Conservation (phyloP, 768 basidiomycete genomes). For the Scleroderma bovista region DNA sequence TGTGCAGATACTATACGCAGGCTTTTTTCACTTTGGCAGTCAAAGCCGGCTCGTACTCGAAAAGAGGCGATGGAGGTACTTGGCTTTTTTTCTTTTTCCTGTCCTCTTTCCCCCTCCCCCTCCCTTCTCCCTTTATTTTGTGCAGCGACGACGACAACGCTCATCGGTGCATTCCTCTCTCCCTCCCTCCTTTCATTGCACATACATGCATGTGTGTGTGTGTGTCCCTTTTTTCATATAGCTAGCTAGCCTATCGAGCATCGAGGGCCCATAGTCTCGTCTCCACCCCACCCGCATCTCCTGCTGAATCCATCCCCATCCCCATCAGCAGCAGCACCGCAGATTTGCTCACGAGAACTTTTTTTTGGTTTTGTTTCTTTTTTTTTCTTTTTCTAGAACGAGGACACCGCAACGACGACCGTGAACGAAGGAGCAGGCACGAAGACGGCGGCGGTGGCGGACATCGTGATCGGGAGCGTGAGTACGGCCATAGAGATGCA, state of each 20-base stretch:
- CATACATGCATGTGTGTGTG: too few species aligned
- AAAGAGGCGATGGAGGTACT: slow-evolving; percentile 30
- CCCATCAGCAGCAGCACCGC: slow-evolving; percentile 29
- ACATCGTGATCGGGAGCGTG: background rate
- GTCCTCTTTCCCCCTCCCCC: too few species aligned
- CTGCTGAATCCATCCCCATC: slow-evolving; percentile 22
- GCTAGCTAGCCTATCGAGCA: slow-evolving; percentile 52
- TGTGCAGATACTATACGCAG: too few species aligned
- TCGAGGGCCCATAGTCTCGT: slow-evolving; percentile 11
- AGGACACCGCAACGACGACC: slow-evolving; percentile 58
- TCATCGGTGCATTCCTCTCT: background rate
- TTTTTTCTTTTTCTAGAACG: slow-evolving; percentile 50
- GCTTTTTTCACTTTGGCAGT: slow-evolving; percentile 27
- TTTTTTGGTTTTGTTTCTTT: slow-evolving; percentile 42
- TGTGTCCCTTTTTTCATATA: slow-evolving; percentile 33
- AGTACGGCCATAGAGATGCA: background rate
- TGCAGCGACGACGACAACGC: background rate
- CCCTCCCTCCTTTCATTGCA: slow-evolving; percentile 27
- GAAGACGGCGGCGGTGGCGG: slow-evolving; percentile 47
- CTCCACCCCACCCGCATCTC: slow-evolving; percentile 13
- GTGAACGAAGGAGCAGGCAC: slow-evolving; percentile 56
- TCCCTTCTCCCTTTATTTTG: slow-evolving; percentile 32
- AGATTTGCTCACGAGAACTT: slow-evolving; percentile 47
- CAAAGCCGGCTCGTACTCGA: slow-evolving; percentile 24
- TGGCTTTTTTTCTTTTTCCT: slow-evolving; percentile 32